These are phyloP conservation scores for Exophiala oligosperma DNA, from an alignment of 2,329 filamentous ascomycete genomes.

Conservation along the genomic window DNA sequence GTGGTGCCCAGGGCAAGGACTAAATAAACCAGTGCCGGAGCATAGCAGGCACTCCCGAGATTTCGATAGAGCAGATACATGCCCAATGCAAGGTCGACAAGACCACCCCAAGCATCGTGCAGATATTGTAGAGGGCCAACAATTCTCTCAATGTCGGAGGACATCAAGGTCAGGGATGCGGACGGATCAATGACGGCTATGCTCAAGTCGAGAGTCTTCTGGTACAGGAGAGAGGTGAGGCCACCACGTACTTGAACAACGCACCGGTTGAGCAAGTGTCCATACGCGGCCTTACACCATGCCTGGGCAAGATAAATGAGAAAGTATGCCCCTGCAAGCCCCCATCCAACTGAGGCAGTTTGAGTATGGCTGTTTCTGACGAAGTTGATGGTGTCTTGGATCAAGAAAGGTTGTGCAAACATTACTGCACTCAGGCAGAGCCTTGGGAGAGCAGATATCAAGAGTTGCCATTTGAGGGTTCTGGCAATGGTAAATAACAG, in stretches of 20 bases:
- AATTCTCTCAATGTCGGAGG: conserved; percentile 45
- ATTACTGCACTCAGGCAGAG: conserved; percentile 28
- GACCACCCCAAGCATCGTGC: conserved; percentile 48
- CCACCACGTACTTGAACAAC: conserved; percentile 46
- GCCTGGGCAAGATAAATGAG: conserved; percentile 45
- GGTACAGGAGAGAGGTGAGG: conserved; percentile 53
- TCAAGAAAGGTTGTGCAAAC: conserved; percentile 36
- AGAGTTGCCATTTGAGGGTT: conserved; percentile 21
- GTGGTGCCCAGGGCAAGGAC: conserved; percentile 12
- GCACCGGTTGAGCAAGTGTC: conserved; percentile 44
- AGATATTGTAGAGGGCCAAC: conserved; percentile 42
- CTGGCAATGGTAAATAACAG: conserved; percentile 11
- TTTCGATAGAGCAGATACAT: conserved; percentile 45
- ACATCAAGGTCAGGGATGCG: conserved; percentile 48
- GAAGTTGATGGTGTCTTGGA: conserved; percentile 39
- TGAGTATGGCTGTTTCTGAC: conserved; percentile 32
- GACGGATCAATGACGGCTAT: conserved; percentile 37
- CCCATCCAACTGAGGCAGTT: conserved; percentile 42
- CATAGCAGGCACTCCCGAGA: conserved; percentile 45
- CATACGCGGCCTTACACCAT: conserved; percentile 42
- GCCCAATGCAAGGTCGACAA: conserved; percentile 47
- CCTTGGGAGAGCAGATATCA: conserved; percentile 25
- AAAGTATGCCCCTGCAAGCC: conserved; percentile 45
- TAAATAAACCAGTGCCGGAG: conserved; percentile 42
- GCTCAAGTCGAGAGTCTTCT: conserved; percentile 43